Base-by-base conservation (phyloP, 805 yeast genomes). In the Pichia eremophila region DNA sequence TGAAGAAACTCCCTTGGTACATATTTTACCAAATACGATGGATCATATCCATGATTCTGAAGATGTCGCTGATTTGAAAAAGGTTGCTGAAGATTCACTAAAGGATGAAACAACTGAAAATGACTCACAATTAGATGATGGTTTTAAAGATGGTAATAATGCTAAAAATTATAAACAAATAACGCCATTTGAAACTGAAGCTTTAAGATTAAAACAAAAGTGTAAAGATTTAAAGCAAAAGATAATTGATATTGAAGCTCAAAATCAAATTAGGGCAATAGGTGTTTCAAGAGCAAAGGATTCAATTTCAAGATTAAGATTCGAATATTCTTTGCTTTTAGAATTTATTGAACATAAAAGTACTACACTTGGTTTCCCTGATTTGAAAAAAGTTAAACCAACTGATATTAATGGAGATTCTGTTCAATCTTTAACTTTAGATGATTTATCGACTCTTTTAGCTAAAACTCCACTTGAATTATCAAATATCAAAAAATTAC, bases 301-400 rank as follows among this genome's bases (percentile, higher is more conserved):
- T 28, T 78, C 89, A 9, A 80, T 90, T 35, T 79, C 87, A 55
- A 70, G 97, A 53, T 70, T 87, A 41, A 77, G 95, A 49, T 73
- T 89, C 41, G 98, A 93, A 60, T 84, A 93, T 58, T 77, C 90
- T 2, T 69, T 91, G 12, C 67, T 93, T 31, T 67, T 90, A 40
- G 96, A 91, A 61, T 73, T 85, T 51, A 72, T 93, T 39, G 97
- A 90, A 56, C 71, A 71, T 9, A 70, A 79, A 47, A 72, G 78
- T 14, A 42, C 52, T 5, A 54, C 52, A 25, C 46, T 57, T 32
- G 54, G 55, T 27, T 56, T 62, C 36, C 62, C 66, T 2, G 52
- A 57, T 36, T 41, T 58, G 8, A 57, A 54, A 19, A 51, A 49
- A 14, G 41, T 62, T n/a, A 45, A 48, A 6, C 51, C 61, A 1